Conservation (phyloP, 495 filamentous ascomycete species). For the Daldinia vernicosa region DNA sequence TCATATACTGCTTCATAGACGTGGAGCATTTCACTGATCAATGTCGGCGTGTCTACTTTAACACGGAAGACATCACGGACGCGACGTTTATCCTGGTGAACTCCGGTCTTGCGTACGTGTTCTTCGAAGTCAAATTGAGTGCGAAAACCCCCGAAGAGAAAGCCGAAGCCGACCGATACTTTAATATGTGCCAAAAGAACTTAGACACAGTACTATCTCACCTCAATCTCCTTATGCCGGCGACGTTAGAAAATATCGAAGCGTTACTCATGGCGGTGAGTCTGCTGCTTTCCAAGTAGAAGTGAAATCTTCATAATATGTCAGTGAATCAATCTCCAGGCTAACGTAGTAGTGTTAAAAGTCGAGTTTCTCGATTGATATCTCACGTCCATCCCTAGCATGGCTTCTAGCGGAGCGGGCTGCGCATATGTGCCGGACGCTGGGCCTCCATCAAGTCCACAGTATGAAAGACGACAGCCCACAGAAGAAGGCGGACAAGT, state of each 20-base stretch:
- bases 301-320: not conserved
- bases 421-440: constrained; percentile 66
- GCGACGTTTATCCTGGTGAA: constrained; percentile 66
- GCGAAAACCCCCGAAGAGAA: constrained; percentile 47
- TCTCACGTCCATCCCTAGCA: constrained; percentile 69
- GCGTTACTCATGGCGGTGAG: constrained; percentile 67
- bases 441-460: constrained; percentile 69
- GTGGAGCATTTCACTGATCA: constrained; percentile 66
- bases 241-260: constrained; percentile 65
- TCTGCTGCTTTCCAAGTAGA: not conserved
- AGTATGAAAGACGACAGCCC: constrained; percentile 59
- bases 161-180: constrained; percentile 52
- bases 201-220: constrained; percentile 66
- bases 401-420: constrained; percentile 68
- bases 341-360: constrained; percentile 9
- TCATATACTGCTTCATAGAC: constrained; percentile 54
- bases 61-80: constrained; percentile 64
- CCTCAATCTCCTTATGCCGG: constrained; percentile 66
- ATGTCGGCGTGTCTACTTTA: constrained; percentile 68
- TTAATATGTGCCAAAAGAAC: constrained; percentile 62
- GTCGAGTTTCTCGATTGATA: constrained; percentile 66
- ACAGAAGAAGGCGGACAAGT: constrained; percentile 50
- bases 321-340: not conserved
- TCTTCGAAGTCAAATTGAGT: constrained; percentile 58
- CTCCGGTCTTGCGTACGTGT: constrained; percentile 64